A percentile compares a stretch with the other conserved stretches of the same genome.
These are phyloP conservation scores for Penicillium sclerotiorum DNA, from an alignment of 2,329 filamentous ascomycete genomes.

Conservation along the genomic window DNA sequence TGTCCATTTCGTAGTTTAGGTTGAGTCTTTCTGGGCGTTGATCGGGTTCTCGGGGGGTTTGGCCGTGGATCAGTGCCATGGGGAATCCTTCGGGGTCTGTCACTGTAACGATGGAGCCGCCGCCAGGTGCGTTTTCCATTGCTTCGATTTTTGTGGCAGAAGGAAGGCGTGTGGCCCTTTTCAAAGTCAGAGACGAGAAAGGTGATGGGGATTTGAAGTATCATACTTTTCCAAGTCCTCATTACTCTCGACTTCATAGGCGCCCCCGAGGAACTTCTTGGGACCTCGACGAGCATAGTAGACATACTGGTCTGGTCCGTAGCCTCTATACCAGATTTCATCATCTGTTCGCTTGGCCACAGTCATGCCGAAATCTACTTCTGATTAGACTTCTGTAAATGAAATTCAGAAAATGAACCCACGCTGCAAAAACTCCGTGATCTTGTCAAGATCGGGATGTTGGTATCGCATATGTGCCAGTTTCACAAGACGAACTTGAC, in stretches of 20 bases:
- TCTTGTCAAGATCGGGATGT: conserved; percentile 53
- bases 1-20: conserved; percentile 31
- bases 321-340: conserved; percentile 47
- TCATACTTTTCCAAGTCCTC: conserved; percentile 47
- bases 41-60: conserved; percentile 25
- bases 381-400: not conserved
- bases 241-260: conserved; percentile 46
- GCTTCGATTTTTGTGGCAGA: conserved; percentile 34
- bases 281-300: conserved; percentile 45
- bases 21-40: conserved; percentile 23
- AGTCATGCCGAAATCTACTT: conserved; percentile 47
- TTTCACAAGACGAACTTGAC: conserved; percentile 54
- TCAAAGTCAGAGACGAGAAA: too few species aligned
- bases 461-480: conserved; percentile 59
- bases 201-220: not conserved
- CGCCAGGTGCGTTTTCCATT: conserved; percentile 42
- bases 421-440: conserved; percentile 37
- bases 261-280: conserved; percentile 47
- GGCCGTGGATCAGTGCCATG: conserved; percentile 45
- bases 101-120: conserved; percentile 41
- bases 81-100: conserved; percentile 45
- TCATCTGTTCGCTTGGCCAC: conserved; percentile 40
- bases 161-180: conserved; percentile 27
- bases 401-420: not conserved
- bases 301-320: conserved; percentile 48